Evolutionary conservation across 2,329 filamentous ascomycete species (phyloP), one percentile per base, ranked within the genome.

Genomic region (Pestalotiopsis sp.): DNA sequence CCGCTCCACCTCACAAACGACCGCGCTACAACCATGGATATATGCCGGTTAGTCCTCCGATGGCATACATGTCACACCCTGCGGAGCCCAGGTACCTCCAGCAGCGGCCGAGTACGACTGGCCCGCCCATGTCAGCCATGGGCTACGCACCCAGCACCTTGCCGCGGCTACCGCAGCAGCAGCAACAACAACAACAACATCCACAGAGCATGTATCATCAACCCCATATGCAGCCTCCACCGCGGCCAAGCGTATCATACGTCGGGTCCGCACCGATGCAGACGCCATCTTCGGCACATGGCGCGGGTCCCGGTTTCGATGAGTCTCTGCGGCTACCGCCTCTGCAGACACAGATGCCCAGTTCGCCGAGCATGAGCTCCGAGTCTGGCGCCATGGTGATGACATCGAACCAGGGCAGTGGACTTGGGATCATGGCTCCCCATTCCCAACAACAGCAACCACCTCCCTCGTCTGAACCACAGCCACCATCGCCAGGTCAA

Each of bases 251-350:
- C 63, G 52, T 79, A 78, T 68, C 75, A 71, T 80, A 80, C 78
- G 17, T 78, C 78, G 38, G 23, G 9, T 75, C 76, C 14, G 75
- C 74, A n/a, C 57, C 57, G 25, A 36, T 59, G 4, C 57, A 59
- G 14, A 59, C 11, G 2, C 25, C 52, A 2, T 20, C 38, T 31
- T 14, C 62, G 4, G 57, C 63, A 25, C 52, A 56, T 7, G 20
- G 52, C 39, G 25, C 38, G 5, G 38, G 20, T 25, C 67, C 36
- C 5, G 86, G 82, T 6, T 87, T 86, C 70, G 85, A 88, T 68
- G 84, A 87, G 71, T 87, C 86, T 6, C 80, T 89, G 11, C 82
- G 84, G 38, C 77, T 89, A 20, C 86, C 87, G 0, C 87, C 87
- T 1, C 76, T 89, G 45, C 84, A 88, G 74, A 88, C 81, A 73